Evolutionary conservation across 2,329 filamentous ascomycete genomes (phyloP), one percentile per base, ranked within the genome.

Genomic region (Scolecobasidium constrictum): DNA sequence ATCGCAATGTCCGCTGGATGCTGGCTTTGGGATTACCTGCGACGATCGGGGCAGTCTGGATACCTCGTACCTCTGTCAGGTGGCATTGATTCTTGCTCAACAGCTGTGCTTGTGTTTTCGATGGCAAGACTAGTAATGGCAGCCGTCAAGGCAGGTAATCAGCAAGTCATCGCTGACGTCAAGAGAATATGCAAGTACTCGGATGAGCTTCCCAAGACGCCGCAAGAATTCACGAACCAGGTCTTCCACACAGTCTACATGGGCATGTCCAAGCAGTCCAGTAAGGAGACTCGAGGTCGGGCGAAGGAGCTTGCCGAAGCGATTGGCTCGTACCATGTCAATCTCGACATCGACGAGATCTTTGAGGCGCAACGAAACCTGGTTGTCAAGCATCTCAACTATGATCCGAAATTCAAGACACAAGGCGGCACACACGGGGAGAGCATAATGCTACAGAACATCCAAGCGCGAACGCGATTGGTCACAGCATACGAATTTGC

Each of bases 301-400:
- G 81, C 85, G 2, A 73, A 73, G 53, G 67, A 72, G 0, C 68
- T 90, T 2, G 62, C 68, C 1, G 54, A 65, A 3, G 68, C 65
- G 4, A 86, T 90, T 41, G 84, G 83, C 3, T 68, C 74, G 13
- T 79, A 86, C 53, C 86, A 92, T 55, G 68, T 75, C 3, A 74
- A 88, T 53, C 65, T 86, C 35, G 76, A 86, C 52, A 86, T 90
- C 44, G 85, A 90, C 54, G 68, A 70, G 2, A 70, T 80, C 6
- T 77, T 78, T 47, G 65, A 72, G 16, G 73, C 80, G 0, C 64
- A 78, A 40, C 76, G 73, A 50, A 69, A 68, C 35, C 61, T 86
- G 1, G 67, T 86, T 43, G 67, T 69, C 0, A 57, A 67, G 2
- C 70, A 75, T 0, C 75, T 77, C 2, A 66, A 65, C 33, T 85